These are phyloP conservation scores for Rhytidiadelphus loreus DNA, from an alignment of 225 moss, liverwort and hornwort species.

Conservation along the genomic window DNA sequence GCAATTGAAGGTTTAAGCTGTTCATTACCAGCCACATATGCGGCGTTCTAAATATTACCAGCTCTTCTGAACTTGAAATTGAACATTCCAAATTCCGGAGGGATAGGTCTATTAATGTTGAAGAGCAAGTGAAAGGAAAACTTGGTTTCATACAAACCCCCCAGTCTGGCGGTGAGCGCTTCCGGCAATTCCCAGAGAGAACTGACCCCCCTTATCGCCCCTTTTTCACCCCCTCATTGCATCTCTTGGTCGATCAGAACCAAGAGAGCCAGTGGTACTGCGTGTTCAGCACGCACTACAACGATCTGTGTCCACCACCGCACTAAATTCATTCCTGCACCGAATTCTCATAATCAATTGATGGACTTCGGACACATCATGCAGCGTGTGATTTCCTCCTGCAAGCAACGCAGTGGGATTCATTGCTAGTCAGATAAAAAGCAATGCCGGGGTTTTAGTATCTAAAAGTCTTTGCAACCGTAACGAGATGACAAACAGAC, in stretches of 20 bases:
- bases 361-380: neutral
- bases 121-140: neutral
- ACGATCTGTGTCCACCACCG: neutral
- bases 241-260: neutral
- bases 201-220: neutral
- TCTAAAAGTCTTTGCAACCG: neutral
- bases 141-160: neutral
- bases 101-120: neutral
- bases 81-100: neutral
- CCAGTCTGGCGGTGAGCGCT: neutral
- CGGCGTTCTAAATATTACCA: neutral
- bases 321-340: neutral
- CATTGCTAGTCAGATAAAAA: neutral
- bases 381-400: neutral
- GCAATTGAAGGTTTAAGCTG: neutral
- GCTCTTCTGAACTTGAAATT: neutral
- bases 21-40: neutral
- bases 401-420: neutral
- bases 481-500: neutral
- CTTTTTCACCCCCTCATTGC: neutral
- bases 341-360: neutral
- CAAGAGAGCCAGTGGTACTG: neutral
- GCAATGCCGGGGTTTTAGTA: neutral
- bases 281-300: neutral
- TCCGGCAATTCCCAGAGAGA: neutral